phyloP scores from a whole-genome alignment of 148 eudicot genomes.

The Nepenthes gracilis region DNA sequence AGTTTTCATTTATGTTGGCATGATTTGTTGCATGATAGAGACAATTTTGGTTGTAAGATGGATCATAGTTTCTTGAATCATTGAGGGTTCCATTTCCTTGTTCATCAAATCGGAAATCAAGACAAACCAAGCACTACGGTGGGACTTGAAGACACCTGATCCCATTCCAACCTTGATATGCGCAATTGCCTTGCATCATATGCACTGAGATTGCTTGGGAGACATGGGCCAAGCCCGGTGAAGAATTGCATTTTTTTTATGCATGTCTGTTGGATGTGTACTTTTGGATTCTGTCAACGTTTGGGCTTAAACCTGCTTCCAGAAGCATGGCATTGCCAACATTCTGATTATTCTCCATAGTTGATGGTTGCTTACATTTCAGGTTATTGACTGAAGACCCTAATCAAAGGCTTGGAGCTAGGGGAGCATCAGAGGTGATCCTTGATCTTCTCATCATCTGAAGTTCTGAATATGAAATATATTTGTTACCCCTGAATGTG shows the following conservation, averaged over 20 bases:
- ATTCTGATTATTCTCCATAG: too few relatives aligned
- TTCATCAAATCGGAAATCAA: too few relatives aligned
- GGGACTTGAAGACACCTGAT: not conserved
- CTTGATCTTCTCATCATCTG: not conserved
- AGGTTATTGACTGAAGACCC: slow-evolving; percentile 93
- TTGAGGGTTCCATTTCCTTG: too few relatives aligned
- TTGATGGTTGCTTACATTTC: not conserved
- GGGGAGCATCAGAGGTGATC: slow-evolving; percentile 91
- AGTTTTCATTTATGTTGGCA: too few relatives aligned
- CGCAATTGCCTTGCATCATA: slow-evolving; percentile 2
- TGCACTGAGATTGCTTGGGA: slow-evolving; percentile 4
- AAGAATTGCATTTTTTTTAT: too few relatives aligned
- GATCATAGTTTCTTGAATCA: too few relatives aligned
- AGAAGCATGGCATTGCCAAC: too few relatives aligned
- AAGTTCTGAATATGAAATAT: not conserved
- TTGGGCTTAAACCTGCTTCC: too few relatives aligned
- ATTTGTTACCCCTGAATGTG: not conserved
- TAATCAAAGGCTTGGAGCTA: slow-evolving; percentile 88
- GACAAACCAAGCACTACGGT: not conserved
- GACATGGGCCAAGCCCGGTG: not conserved
- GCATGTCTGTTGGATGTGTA: too few relatives aligned
- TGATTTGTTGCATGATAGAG: too few relatives aligned
- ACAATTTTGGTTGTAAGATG: too few relatives aligned
- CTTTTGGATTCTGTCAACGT: too few relatives aligned
- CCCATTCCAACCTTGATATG: slow-evolving; percentile 3